phyloP scores from a whole-genome alignment of 441 rosid species.

The Aquilaria agallochum region DNA sequence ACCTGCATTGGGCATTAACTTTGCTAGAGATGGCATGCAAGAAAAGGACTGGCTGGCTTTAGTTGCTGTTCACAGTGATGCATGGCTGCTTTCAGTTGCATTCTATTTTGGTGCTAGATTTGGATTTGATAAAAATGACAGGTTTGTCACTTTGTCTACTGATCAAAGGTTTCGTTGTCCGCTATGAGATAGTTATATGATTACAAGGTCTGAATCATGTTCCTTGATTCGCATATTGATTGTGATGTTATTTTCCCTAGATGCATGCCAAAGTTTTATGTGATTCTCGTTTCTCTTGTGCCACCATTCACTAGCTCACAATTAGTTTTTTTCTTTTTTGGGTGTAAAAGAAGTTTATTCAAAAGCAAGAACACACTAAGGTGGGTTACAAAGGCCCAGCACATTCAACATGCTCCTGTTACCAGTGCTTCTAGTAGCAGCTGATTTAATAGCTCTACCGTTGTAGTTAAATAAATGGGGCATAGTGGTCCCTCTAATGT shows the following conservation, averaged over 20 bases:
- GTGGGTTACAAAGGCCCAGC: too few species aligned
- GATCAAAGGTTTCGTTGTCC: constrained; percentile 1
- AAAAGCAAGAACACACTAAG: too few species aligned
- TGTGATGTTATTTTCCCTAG: neutral
- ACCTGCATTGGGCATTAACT: constrained; percentile 73
- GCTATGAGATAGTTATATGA: neutral
- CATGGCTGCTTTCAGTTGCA: constrained; percentile 72
- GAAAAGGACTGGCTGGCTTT: constrained; percentile 69
- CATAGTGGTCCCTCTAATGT: too few species aligned
- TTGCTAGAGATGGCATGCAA: constrained; percentile 79
- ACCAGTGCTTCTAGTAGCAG: too few species aligned
- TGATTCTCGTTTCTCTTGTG: neutral
- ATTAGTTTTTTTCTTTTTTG: too few species aligned
- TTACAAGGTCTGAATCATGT: too few species aligned
- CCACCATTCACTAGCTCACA: too few species aligned
- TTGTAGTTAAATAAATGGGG: too few species aligned
- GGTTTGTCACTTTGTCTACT: constrained; percentile 33
- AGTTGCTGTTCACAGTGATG: constrained; percentile 66
- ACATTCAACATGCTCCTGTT: too few species aligned
- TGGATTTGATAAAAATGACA: constrained; percentile 52
- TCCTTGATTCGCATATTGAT: too few species aligned
- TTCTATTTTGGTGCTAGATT: constrained; percentile 70
- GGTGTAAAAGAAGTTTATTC: too few species aligned
- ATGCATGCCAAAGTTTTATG: neutral
- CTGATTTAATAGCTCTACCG: too few species aligned